Evolutionary conservation across 495 filamentous ascomycete species (phyloP).

Genomic region (Aspergillus saccharolyticus): DNA sequence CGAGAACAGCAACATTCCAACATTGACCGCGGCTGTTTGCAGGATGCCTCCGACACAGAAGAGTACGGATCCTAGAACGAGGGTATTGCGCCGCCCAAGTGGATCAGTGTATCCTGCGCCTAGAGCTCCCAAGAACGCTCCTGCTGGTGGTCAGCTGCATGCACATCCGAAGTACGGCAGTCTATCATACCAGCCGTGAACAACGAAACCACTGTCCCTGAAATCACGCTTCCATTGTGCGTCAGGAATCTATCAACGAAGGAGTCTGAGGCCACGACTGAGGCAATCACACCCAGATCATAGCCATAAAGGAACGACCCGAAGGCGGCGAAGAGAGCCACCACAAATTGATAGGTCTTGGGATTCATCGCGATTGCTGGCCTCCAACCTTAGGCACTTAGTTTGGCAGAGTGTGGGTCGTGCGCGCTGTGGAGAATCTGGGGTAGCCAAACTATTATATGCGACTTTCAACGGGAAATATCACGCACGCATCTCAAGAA

Average conservation of each 20-base stretch:
- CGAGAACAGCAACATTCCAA: neutral
- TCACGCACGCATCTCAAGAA: neutral
- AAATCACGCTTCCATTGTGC: neutral
- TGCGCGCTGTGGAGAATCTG: neutral
- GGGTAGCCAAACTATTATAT: neutral
- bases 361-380: neutral
- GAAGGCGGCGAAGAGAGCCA: constrained; percentile 50
- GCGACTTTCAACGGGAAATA: neutral
- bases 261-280: constrained; percentile 26
- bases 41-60: neutral
- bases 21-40: neutral
- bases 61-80: neutral
- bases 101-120: neutral
- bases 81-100: neutral
- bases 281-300: constrained; percentile 46
- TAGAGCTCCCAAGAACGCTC: neutral
- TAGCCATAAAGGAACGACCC: constrained; percentile 49
- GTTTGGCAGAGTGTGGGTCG: neutral
- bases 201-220: constrained; percentile 5
- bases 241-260: constrained; percentile 11
- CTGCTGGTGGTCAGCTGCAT: neutral
- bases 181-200: constrained; percentile 2
- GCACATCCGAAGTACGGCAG: neutral
- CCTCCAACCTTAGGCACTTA: neutral
- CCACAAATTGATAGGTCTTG: constrained; percentile 41